Conservation (phyloP, 2,329 filamentous ascomycete genomes). For the Exserohilum rostratum region DNA sequence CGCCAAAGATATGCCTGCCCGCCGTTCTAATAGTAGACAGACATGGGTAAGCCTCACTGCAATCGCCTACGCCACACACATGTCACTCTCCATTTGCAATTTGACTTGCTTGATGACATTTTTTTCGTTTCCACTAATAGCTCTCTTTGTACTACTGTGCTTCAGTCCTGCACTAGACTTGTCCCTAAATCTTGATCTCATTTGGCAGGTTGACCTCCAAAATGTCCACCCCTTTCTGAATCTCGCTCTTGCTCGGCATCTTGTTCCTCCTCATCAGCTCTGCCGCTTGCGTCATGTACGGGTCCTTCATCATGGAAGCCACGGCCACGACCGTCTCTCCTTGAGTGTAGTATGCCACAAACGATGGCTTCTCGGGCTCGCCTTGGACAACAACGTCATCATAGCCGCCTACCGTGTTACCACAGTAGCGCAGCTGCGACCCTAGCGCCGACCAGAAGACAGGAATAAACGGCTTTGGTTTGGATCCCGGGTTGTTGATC, state of each 20-base stretch:
- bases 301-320: conserved; percentile 88
- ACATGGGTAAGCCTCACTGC: no score
- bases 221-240: conserved; percentile 66
- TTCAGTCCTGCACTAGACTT: neutral
- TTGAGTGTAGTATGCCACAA: conserved; percentile 86
- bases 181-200: conserved; percentile 53
- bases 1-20: no score
- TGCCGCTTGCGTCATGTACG: conserved; percentile 70
- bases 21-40: no score
- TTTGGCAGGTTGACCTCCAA: conserved; percentile 53
- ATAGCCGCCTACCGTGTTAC: conserved; percentile 80
- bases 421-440: conserved; percentile 89
- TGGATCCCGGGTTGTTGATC: conserved; percentile 70
- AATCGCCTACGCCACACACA: no score
- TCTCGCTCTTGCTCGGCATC: conserved; percentile 82
- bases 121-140: neutral
- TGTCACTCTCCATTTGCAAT: no score
- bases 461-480: conserved; percentile 79
- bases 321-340: conserved; percentile 88
- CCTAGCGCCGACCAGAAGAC: conserved; percentile 97
- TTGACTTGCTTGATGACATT: no score
- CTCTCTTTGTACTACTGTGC: neutral
- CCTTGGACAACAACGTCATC: conserved; percentile 86
- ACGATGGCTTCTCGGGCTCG: conserved; percentile 72
- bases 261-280: conserved; percentile 82